Conservation (phyloP, 805 yeast species). For the Metschnikowia vanudenii region DNA sequence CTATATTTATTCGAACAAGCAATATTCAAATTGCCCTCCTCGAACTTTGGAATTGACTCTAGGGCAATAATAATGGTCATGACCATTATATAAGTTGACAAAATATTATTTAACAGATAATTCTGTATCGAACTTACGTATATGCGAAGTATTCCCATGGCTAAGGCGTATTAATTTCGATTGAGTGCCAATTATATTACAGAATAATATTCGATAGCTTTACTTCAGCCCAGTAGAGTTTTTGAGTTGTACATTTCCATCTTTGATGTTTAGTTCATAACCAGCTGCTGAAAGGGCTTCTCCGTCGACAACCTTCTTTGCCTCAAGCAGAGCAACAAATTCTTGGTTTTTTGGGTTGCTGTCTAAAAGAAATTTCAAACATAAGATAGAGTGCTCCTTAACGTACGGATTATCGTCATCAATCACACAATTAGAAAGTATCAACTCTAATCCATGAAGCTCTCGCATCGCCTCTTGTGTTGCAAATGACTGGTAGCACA, state of each 20-base stretch:
- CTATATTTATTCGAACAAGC: too few species aligned
- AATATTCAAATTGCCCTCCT: too few species aligned
- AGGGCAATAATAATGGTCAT: too few species aligned
- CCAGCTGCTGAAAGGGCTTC: constrained; percentile 66
- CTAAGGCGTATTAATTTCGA: too few species aligned
- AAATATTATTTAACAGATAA: too few species aligned
- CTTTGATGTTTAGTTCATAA: constrained; percentile 65
- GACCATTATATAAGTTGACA: too few species aligned
- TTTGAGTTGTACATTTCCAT: constrained; percentile 67
- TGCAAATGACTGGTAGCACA: constrained; percentile 49
- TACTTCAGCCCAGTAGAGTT: constrained; percentile 14
- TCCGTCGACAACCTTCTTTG: constrained; percentile 60
- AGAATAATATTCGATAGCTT: constrained; percentile 11
- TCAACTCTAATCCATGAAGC: constrained; percentile 64
- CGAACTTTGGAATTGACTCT: too few species aligned
- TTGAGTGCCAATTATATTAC: too few species aligned
- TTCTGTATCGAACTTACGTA: too few species aligned
- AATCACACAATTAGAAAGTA: constrained; percentile 77
- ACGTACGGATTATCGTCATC: constrained; percentile 88
- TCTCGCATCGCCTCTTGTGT: constrained; percentile 70
- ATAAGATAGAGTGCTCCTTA: constrained; percentile 79
- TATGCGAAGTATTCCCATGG: too few species aligned
- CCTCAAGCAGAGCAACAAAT: constrained; percentile 75
- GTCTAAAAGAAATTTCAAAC: constrained; percentile 66
- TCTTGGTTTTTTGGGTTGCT: constrained; percentile 69